These are phyloP conservation scores for Pythium aristosporum DNA, from an alignment of 352 stramenopile species.

Conservation along the genomic window DNA sequence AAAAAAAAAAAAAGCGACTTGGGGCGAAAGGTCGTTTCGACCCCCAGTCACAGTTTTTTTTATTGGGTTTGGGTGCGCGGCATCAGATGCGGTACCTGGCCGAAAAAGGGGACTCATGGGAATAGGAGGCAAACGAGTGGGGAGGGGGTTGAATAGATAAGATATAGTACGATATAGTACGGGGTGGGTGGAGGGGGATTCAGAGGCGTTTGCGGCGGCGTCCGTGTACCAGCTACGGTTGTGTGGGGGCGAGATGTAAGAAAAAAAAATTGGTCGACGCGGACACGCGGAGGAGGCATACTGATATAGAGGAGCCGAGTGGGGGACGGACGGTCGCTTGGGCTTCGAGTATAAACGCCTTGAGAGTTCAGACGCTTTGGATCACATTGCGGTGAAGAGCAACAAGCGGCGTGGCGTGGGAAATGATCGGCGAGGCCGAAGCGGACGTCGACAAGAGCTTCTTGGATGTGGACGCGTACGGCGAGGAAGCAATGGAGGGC, in stretches of 20 bases:
- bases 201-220: neutral
- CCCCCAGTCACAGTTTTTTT: neutral
- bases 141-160: slow-evolving; percentile 9
- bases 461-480: slow-evolving; percentile 17
- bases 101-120: no score
- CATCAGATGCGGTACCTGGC: no score
- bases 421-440: neutral
- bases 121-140: no score
- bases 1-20: neutral
- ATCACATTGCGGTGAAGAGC: slow-evolving; percentile 23
- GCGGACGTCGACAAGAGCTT: slow-evolving; percentile 10
- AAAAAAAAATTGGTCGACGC: slow-evolving; percentile 2
- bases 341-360: no score
- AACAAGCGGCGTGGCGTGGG: slow-evolving; percentile 3
- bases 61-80: no score
- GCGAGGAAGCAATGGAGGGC: neutral
- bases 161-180: slow-evolving; percentile 8
- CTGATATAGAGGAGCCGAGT: neutral
- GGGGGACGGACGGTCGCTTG: neutral
- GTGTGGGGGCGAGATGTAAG: slow-evolving; percentile 19
- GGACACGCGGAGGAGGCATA: neutral
- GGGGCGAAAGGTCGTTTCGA: neutral
- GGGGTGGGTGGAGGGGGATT: neutral
- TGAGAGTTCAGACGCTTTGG: slow-evolving; percentile 19
- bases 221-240: neutral